Evolutionary conservation across 1,139 yeast genomes (phyloP).

Genomic region (Hanseniaspora gamundiae): DNA sequence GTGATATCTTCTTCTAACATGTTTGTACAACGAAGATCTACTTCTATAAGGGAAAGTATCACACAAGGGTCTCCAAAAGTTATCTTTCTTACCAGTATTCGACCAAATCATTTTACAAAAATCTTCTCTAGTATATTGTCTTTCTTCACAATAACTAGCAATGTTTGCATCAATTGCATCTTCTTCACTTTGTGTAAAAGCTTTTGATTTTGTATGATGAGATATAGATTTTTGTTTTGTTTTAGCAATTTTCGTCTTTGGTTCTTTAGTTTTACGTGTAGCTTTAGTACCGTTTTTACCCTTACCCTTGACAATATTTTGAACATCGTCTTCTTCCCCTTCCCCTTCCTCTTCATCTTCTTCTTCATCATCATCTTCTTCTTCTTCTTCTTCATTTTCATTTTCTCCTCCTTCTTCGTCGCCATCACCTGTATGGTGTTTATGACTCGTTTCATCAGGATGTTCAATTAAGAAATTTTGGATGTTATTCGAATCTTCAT

Average conservation of each 20-base stretch:
- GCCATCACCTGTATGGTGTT: background rate
- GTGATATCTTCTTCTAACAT: conserved; percentile 81
- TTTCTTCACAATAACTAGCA: conserved; percentile 49
- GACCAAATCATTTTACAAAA: conserved; percentile 83
- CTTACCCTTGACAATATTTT: background rate
- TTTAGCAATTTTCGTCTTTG: conserved; percentile 1
- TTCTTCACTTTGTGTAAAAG: conserved; percentile 42
- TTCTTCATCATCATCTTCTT: background rate
- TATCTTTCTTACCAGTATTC: conserved; percentile 66
- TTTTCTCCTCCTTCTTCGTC: background rate
- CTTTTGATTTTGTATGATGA: conserved; percentile 18
- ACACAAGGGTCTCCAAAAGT: conserved; percentile 73
- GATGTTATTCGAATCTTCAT: background rate
- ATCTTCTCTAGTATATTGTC: conserved; percentile 50
- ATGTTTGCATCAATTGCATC: conserved; percentile 63
- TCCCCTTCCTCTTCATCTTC: conserved; percentile 1
- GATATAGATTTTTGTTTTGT: conserved; percentile 14
- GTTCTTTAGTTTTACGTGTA: background rate
- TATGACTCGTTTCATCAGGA: background rate
- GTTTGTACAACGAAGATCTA: conserved; percentile 81
- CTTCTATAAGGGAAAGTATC: conserved; percentile 73
- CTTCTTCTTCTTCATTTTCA: background rate
- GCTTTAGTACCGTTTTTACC: background rate
- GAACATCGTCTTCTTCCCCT: background rate
- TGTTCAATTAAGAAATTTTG: no score